Base-by-base conservation (phyloP, 2,329 filamentous ascomycete species). In the Fusarium sp. region DNA sequence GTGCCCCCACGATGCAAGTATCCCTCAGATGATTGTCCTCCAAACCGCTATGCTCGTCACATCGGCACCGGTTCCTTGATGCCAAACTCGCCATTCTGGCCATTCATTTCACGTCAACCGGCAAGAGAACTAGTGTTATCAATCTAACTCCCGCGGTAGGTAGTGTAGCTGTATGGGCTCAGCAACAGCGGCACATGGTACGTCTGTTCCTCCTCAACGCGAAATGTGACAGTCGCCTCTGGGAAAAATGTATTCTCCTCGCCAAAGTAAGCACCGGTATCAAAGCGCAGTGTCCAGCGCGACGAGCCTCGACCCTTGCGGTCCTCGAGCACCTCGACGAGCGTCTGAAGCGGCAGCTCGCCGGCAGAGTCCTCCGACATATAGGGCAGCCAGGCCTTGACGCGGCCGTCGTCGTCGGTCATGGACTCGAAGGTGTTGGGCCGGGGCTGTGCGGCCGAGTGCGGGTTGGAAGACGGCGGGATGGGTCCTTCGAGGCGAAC, bases 131-230 rank as follows among this genome's bases (percentile, higher is more conserved):
- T 19, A 19, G 10, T 27, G 13, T 14, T 35, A 6, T 21, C 25
- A 27, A 14, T 66, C 79, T 78, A 92, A 73, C 88, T 91, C 14
- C 91, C 91, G 43, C 91, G 80, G 76, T 95, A 95, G 9, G 91
- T 94, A 36, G 89, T 90, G 77, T 92, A 95, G 72, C 88, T 90
- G 77, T 88, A 93, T 27, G 91, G 91, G 63, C 88, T 87, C 77
- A 94, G 74, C 73, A 95, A 72, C 71, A 95, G 75, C 39, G 91
- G 91, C 4, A 95, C 90, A 78, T 95, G 91, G 71, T 91, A 94
- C 71, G 89, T 86, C 80, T 91, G 86, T 19, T 80, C 82, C 70
- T 78, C 75, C 10, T 77, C 71, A 19, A 87, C 82, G 44, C 78
- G 76, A 58, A 86, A 85, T 1, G 80, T 78, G 35, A 88, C 79